Conservation (phyloP, 2,329 filamentous ascomycete species). For the Cladophialophora chaetospira region DNA sequence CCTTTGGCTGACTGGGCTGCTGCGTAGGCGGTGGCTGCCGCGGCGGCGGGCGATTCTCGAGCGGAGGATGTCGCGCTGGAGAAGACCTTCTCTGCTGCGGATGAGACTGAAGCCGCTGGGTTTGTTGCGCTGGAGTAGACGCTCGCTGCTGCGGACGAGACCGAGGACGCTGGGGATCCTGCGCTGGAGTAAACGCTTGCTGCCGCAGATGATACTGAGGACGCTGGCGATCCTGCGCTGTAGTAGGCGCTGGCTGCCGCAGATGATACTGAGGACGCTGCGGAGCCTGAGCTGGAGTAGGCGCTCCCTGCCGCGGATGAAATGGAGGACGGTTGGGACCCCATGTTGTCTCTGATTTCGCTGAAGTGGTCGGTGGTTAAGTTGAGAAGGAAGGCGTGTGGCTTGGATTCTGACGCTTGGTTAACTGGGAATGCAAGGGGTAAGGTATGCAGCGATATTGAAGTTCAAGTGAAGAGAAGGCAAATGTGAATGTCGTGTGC, state of each 20-base stretch:
- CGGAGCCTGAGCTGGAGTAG: not conserved
- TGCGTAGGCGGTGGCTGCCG: not conserved
- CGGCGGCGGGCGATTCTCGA: not conserved
- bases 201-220: not conserved
- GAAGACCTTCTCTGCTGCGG: not conserved
- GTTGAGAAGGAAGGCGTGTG: no score
- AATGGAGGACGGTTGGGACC: not conserved
- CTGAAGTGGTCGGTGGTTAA: no score
- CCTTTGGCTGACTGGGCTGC: not conserved
- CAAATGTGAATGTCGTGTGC: no score
- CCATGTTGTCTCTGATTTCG: no score
- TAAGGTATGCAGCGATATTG: no score
- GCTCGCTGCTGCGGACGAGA: not conserved
- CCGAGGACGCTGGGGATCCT: not conserved
- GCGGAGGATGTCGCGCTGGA: not conserved
- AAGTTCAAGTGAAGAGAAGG: no score
- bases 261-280: not conserved
- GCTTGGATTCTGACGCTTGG: no score
- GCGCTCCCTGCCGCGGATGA: not conserved
- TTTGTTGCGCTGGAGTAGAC: not conserved
- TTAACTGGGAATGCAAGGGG: no score
- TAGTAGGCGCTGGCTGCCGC: not conserved
- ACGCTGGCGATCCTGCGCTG: not conserved
- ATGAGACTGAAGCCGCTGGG: not conserved
- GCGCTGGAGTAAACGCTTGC: not conserved